Conservation (phyloP, 352 stramenopile genomes). For the Phytophthora litchii region DNA sequence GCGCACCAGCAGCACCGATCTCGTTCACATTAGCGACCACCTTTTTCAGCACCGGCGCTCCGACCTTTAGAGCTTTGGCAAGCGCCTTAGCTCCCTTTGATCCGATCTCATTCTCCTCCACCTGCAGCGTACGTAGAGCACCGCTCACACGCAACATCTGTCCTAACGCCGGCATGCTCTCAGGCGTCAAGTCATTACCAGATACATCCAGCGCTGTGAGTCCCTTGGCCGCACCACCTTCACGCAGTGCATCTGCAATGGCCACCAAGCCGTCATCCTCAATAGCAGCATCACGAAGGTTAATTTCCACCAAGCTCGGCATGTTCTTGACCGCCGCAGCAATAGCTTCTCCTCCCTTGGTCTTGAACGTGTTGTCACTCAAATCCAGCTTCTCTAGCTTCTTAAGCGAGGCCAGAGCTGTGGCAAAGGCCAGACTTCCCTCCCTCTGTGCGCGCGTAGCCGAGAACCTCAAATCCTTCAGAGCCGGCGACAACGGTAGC, state of each 20-base stretch:
- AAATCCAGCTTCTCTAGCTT: constrained; percentile 91
- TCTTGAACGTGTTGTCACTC: constrained; percentile 95
- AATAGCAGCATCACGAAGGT: constrained; percentile 91
- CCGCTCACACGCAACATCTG: constrained; percentile 45
- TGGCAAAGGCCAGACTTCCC: constrained; percentile 90
- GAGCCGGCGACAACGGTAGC: constrained; percentile 79
- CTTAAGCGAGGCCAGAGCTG: constrained; percentile 67
- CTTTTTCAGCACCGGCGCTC: constrained; percentile 65
- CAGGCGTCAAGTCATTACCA: constrained; percentile 90
- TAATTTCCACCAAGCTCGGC: constrained; percentile 79
- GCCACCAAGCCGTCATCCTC: constrained; percentile 89
- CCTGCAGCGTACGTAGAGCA: constrained; percentile 81
- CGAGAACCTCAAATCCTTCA: constrained; percentile 94
- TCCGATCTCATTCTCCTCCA: constrained; percentile 95
- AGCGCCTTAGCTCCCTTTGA: constrained; percentile 83
- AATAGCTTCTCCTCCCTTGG: constrained; percentile 85
- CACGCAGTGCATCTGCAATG: constrained; percentile 77
- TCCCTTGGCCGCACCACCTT: constrained; percentile 32
- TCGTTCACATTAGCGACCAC: constrained; percentile 90
- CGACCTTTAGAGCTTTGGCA: constrained; percentile 67
- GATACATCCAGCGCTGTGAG: constrained; percentile 92
- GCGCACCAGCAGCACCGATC: constrained; percentile 87
- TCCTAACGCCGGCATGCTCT: constrained; percentile 62
- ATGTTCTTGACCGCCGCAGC: constrained; percentile 79
- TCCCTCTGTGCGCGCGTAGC: constrained; percentile 88